These are phyloP conservation scores for Musa schizocarpa DNA, from an alignment of 176 grass and related monocot genomes.

Conservation along the genomic window DNA sequence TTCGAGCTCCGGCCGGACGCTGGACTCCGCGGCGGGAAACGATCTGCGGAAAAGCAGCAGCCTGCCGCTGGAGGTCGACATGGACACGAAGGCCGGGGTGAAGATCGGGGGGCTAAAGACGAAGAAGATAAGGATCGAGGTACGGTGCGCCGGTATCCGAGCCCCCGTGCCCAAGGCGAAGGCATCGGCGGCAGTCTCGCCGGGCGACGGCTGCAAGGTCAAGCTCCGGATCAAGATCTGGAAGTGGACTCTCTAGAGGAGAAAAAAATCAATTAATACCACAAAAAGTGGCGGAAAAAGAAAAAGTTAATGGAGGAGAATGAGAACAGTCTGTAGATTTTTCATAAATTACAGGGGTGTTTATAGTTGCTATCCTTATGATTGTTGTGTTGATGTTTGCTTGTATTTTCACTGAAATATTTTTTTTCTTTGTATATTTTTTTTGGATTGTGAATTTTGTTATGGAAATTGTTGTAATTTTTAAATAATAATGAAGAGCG, in stretches of 20 bases:
- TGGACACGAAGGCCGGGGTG: slow-evolving; percentile 6
- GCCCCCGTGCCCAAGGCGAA: slow-evolving; percentile 12
- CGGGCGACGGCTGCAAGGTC: neutral
- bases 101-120: slow-evolving; percentile 8
- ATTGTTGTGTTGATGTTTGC: neutral
- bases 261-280: neutral
- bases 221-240: slow-evolving; percentile 15
- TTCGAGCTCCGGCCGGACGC: neutral
- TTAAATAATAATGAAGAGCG: too few relatives aligned
- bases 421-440: neutral
- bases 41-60: slow-evolving; percentile 10
- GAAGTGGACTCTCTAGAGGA: slow-evolving; percentile 10
- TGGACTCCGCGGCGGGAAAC: neutral
- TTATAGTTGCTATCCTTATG: neutral
- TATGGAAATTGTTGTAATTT: too few relatives aligned
- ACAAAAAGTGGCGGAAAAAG: neutral
- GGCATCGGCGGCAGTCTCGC: neutral
- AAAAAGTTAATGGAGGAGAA: neutral
- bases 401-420: neutral
- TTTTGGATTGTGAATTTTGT: neutral
- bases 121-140: slow-evolving; percentile 11
- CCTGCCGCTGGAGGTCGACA: slow-evolving; percentile 8
- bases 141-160: slow-evolving; percentile 4
- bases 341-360: neutral
- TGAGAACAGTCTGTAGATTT: neutral